phyloP scores from a whole-genome alignment of 106 monocot genomes.

The Vanilla planifolia region DNA sequence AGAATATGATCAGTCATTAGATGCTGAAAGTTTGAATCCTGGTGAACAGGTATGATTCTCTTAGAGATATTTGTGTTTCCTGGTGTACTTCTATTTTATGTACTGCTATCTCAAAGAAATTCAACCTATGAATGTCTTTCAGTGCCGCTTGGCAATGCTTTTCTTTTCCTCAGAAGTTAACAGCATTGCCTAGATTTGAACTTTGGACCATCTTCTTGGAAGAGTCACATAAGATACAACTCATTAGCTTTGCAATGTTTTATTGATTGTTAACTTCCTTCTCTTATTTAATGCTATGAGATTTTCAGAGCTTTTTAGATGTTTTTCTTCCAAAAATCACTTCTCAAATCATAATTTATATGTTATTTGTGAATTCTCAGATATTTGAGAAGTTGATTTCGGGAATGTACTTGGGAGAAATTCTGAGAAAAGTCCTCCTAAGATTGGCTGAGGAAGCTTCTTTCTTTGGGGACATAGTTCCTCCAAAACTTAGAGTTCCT shows the following conservation, averaged over 20 bases:
- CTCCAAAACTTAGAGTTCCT: conserved; percentile 62
- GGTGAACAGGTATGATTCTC: conserved; percentile 73
- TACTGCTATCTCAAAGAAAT: neutral
- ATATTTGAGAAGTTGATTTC: conserved; percentile 91
- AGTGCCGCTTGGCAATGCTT: too few species aligned
- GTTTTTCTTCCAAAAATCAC: neutral
- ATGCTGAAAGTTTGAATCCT: conserved; percentile 86
- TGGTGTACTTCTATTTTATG: neutral
- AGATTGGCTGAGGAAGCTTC: conserved; percentile 74
- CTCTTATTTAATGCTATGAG: neutral
- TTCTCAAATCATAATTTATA: conserved; percentile 1
- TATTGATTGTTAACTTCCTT: neutral
- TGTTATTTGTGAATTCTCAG: conserved; percentile 21
- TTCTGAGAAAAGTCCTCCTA: conserved; percentile 75
- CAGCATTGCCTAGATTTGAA: too few species aligned
- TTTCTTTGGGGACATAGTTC: conserved; percentile 74
- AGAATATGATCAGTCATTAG: conserved; percentile 71
- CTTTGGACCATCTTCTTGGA: too few species aligned
- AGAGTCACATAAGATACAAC: too few species aligned
- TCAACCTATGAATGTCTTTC: neutral
- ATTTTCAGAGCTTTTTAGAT: neutral
- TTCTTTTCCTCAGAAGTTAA: too few species aligned
- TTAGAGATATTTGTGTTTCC: neutral
- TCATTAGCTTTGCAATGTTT: too few species aligned
- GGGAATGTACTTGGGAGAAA: conserved; percentile 96